phyloP scores from a whole-genome alignment of 2,329 filamentous ascomycete species.

The Mollisia scopiformis region DNA sequence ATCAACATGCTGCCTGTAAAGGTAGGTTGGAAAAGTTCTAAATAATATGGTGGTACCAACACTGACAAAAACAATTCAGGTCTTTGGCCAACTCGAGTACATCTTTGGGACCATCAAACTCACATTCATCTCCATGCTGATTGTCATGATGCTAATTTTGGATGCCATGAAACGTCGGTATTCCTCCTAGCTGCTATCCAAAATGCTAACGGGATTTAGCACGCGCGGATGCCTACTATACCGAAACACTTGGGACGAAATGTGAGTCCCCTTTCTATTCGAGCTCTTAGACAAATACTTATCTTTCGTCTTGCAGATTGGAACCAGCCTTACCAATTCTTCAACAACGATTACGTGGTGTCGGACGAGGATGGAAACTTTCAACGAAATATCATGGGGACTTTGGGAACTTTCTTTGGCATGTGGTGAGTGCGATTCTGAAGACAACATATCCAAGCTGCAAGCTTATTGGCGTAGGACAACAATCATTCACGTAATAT shows the following conservation, averaged over 20 bases:
- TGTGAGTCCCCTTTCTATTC: slow-evolving; percentile 31
- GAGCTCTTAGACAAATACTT: background rate
- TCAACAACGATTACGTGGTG: slow-evolving; percentile 39
- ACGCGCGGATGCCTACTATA: slow-evolving; percentile 40
- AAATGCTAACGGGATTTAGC: slow-evolving; percentile 31
- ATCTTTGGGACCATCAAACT: slow-evolving; percentile 42
- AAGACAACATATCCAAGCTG: background rate
- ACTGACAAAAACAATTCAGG: slow-evolving; percentile 11
- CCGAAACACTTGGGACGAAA: slow-evolving; percentile 38
- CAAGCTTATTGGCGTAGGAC: slow-evolving; percentile 32
- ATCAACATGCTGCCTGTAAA: slow-evolving; percentile 43
- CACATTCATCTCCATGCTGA: slow-evolving; percentile 40
- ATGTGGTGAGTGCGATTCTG: slow-evolving; percentile 38
- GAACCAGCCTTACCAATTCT: slow-evolving; percentile 43
- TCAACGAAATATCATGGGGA: slow-evolving; percentile 37
- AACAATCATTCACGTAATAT: slow-evolving; percentile 41
- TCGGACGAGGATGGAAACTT: slow-evolving; percentile 36
- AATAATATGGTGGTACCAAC: background rate
- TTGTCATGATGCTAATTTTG: slow-evolving; percentile 42
- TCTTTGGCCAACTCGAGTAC: slow-evolving; percentile 43
- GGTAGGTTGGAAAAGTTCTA: slow-evolving; percentile 25
- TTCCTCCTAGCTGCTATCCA: background rate
- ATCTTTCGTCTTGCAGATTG: slow-evolving; percentile 32
- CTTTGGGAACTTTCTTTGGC: slow-evolving; percentile 41
- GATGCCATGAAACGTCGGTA: slow-evolving; percentile 40